These are phyloP conservation scores for Tetrahymena malaccensis DNA, from an alignment of 73 alveolate genomes.

Conservation along the genomic window DNA sequence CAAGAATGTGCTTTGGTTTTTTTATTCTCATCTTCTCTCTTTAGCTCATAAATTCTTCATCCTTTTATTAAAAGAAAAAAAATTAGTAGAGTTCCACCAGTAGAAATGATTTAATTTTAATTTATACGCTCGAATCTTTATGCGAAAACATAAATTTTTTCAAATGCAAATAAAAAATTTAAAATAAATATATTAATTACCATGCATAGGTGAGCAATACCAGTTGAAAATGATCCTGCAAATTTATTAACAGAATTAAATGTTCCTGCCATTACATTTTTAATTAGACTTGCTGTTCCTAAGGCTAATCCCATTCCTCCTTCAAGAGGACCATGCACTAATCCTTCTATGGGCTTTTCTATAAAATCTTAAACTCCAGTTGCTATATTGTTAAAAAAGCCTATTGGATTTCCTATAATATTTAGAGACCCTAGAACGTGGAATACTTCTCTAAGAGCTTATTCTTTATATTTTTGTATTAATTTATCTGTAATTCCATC, in stretches of 20 bases:
- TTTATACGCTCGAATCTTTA: conserved; percentile 60
- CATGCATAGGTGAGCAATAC: conserved; percentile 78
- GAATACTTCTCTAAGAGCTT: conserved; percentile 48
- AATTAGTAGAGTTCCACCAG: background rate
- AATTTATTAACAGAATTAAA: conserved; percentile 83
- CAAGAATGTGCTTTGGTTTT: conserved; percentile 85
- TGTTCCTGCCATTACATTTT: conserved; percentile 93
- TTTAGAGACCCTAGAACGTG: conserved; percentile 79
- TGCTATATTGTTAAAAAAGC: conserved; percentile 74
- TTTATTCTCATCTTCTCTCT: conserved; percentile 61
- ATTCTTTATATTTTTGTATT: conserved; percentile 35
- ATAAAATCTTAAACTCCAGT: conserved; percentile 93
- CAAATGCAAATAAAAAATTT: too few relatives aligned
- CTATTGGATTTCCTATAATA: conserved; percentile 91
- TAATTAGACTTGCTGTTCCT: conserved; percentile 89
- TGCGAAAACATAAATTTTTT: too few relatives aligned
- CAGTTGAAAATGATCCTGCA: conserved; percentile 82
- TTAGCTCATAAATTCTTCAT: conserved; percentile 27
- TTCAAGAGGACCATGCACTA: conserved; percentile 81
- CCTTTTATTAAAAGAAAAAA: conserved; percentile 57
- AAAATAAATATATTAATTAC: conserved; percentile 13
- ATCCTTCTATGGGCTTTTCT: conserved; percentile 93
- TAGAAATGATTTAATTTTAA: conserved; percentile 49
- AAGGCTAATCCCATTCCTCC: conserved; percentile 85
- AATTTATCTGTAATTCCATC: conserved; percentile 36